Evolutionary conservation across 2,329 filamentous ascomycete genomes (phyloP).

Genomic region (Aspergillus amoenus): DNA sequence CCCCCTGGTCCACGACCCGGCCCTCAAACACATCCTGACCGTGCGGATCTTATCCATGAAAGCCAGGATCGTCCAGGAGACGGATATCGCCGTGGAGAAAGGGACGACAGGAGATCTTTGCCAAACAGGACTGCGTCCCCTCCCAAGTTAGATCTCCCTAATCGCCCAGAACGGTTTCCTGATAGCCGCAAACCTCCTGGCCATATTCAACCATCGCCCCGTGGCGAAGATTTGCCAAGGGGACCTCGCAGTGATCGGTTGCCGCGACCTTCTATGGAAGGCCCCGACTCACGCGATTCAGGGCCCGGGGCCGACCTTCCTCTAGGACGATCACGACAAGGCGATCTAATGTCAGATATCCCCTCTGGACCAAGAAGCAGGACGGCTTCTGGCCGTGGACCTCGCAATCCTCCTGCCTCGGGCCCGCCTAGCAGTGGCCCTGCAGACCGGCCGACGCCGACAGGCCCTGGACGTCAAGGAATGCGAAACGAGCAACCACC

Average conservation of each 20-base stretch:
- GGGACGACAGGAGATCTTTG: conserved; percentile 33
- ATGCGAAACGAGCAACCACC: conserved; percentile 35
- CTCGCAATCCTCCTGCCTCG: conserved; percentile 39
- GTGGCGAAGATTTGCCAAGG: conserved; percentile 51
- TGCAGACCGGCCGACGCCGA: conserved; percentile 42
- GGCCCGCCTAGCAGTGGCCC: conserved; percentile 23
- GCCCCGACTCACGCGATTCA: conserved; percentile 39
- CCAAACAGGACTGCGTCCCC: conserved; percentile 28
- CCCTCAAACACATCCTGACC: conserved; percentile 31
- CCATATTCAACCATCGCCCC: conserved; percentile 25
- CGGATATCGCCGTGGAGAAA: conserved; percentile 33
- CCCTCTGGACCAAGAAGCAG: conserved; percentile 56
- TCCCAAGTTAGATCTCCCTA: conserved; percentile 30
- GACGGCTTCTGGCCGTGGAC: conserved; percentile 35
- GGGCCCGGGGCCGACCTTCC: conserved; percentile 41
- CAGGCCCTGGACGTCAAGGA: conserved; percentile 42
- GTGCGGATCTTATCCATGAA: conserved; percentile 36
- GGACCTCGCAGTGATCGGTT: conserved; percentile 51
- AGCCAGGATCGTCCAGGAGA: conserved; percentile 29
- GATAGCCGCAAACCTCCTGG: conserved; percentile 36
- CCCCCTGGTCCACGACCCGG: conserved; percentile 26
- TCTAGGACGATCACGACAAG: conserved; percentile 48
- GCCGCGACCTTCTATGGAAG: conserved; percentile 25
- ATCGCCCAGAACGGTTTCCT: conserved; percentile 38
- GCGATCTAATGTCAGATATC: conserved; percentile 41